A percentile compares a stretch with the other conserved stretches of the same genome.
phyloP scores from a whole-genome alignment of 2,329 filamentous ascomycete species.

The Talaromyces sp. region DNA sequence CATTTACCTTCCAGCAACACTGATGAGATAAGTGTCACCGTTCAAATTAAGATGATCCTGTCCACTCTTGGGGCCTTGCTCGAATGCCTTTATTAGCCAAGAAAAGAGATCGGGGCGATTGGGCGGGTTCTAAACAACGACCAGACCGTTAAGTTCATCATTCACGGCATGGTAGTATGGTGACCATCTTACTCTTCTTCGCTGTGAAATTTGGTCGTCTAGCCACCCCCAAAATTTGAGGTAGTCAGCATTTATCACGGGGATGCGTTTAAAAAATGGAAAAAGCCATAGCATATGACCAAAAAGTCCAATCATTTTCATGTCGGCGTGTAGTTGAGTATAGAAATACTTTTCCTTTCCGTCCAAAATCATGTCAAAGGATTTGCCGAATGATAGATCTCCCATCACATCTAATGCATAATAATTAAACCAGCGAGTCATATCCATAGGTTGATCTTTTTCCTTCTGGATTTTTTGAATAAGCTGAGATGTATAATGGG shows the following conservation, averaged over 20 bases:
- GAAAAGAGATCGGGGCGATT: slow-evolving; percentile 19
- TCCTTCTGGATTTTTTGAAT: slow-evolving; percentile 5
- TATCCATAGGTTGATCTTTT: slow-evolving; percentile 13
- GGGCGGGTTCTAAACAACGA: slow-evolving; percentile 17
- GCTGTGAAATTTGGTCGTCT: neutral
- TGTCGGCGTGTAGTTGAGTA: slow-evolving; percentile 19
- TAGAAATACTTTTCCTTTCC: slow-evolving; percentile 23
- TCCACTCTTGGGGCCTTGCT: slow-evolving; percentile 9
- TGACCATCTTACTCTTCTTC: neutral
- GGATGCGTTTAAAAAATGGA: slow-evolving; percentile 23
- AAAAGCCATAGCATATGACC: slow-evolving; percentile 27
- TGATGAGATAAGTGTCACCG: slow-evolving; percentile 23
- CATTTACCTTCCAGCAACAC: slow-evolving; percentile 29
- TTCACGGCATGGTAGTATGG: neutral
- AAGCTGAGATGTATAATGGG: neutral
- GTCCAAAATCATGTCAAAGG: slow-evolving; percentile 38
- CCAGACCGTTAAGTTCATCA: no score
- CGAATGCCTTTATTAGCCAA: neutral
- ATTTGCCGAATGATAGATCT: slow-evolving; percentile 40
- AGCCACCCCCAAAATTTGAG: slow-evolving; percentile 11
- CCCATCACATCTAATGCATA: slow-evolving; percentile 39
- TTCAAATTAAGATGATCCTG: slow-evolving; percentile 14
- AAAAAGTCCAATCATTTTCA: slow-evolving; percentile 21
- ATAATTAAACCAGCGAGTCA: slow-evolving; percentile 27
- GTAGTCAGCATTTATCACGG: slow-evolving; percentile 15